Conservation (phyloP, 441 rosid species). For the Euphorbia corollata region DNA sequence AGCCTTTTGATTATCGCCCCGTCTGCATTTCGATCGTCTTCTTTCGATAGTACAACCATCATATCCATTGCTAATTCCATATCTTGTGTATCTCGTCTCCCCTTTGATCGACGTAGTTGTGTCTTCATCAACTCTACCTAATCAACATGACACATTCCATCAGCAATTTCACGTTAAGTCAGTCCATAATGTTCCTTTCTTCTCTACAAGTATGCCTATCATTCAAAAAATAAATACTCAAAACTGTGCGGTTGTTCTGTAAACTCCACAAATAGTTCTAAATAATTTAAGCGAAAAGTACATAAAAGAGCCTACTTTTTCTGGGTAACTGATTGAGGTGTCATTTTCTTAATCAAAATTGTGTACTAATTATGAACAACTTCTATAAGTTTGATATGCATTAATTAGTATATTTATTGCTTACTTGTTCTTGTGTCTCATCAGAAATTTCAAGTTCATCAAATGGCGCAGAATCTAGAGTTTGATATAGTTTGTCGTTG, state of each 20-base stretch:
- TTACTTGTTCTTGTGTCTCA: slow-evolving; percentile 60
- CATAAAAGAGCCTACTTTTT: too few species aligned
- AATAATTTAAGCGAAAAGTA: too few species aligned
- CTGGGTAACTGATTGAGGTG: too few species aligned
- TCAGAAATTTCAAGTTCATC: slow-evolving; percentile 50
- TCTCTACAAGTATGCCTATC: not conserved
- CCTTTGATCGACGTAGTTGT: slow-evolving; percentile 51
- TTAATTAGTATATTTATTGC: not conserved
- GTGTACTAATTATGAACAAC: not conserved
- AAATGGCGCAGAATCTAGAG: slow-evolving; percentile 42
- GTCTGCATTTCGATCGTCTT: slow-evolving; percentile 56
- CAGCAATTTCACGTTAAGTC: not conserved
- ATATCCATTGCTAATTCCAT: slow-evolving; percentile 74
- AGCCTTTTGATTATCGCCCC: slow-evolving; percentile 59
- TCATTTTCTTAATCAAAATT: not conserved
- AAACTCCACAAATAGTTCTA: too few species aligned
- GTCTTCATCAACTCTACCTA: slow-evolving; percentile 49
- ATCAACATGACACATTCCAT: not conserved
- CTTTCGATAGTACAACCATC: slow-evolving; percentile 61
- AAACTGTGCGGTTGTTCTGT: not conserved
- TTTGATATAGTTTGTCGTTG: slow-evolving; percentile 40
- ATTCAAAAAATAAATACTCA: not conserved
- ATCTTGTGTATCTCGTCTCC: slow-evolving; percentile 70
- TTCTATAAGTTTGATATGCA: not conserved
- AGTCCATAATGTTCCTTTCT: not conserved